A percentile compares a stretch with the other conserved stretches of the same genome.
These are phyloP conservation scores for Globisporangium cystogenes DNA, from an alignment of 352 stramenopile genomes.

Conservation along the genomic window DNA sequence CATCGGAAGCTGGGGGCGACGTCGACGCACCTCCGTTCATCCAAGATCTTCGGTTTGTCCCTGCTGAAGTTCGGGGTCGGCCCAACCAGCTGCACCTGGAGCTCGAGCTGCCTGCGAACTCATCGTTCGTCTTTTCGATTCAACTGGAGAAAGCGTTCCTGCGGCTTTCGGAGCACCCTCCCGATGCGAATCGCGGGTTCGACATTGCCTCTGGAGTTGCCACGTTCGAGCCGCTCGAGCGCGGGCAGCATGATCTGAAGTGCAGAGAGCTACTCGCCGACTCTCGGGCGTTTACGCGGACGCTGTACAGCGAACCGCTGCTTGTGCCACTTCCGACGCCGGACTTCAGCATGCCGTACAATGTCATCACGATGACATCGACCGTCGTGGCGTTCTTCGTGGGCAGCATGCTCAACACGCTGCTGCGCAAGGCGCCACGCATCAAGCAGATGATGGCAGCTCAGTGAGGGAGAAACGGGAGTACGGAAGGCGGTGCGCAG, in stretches of 20 bases:
- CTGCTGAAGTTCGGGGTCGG: conserved; percentile 41
- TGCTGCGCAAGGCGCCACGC: conserved; percentile 64
- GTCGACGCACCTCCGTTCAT: conserved; percentile 14
- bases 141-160: conserved; percentile 83
- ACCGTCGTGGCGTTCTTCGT: conserved; percentile 86
- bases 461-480: not conserved
- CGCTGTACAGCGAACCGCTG: conserved; percentile 75
- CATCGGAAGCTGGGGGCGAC: conserved; percentile 6
- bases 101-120: conserved; percentile 41
- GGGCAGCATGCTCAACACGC: conserved; percentile 78
- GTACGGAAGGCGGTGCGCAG: not conserved
- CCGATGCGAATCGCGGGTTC: conserved; percentile 84
- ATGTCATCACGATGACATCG: conserved; percentile 88
- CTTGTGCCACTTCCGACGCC: conserved; percentile 77
- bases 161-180: conserved; percentile 74
- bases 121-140: conserved; percentile 56
- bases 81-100: conserved; percentile 61
- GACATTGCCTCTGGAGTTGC: conserved; percentile 65
- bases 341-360: conserved; percentile 90
- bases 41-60: conserved; percentile 39
- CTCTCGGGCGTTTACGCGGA: conserved; percentile 17
- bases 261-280: conserved; percentile 10
- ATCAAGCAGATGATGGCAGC: conserved; percentile 59
- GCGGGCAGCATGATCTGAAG: not conserved
- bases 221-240: conserved; percentile 23